Base-by-base conservation (phyloP, 495 filamentous ascomycete species). In the Aspergillus kassunensis region DNA sequence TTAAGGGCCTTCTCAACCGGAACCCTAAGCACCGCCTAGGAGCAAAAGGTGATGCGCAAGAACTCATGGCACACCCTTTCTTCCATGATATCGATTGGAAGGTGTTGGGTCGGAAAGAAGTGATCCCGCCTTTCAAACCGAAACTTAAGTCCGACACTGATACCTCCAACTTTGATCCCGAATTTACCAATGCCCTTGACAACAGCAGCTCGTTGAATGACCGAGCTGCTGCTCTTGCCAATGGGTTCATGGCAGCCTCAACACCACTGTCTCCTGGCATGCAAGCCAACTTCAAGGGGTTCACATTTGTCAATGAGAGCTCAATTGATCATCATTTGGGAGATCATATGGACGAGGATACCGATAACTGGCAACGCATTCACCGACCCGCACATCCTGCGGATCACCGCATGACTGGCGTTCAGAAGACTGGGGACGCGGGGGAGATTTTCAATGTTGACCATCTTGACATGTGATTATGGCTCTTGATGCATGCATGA, bases 291-390 rank as follows among this genome's bases (percentile, higher is more conserved):
- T 98, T 98, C 77, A 88, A 91, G 57, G 93, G 93, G 21, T 98
- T 98, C 68, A 98, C 93, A 0, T 98, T 95, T 63, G 95, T 97
- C 5, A 95, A 97, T 60, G 95, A 98, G 69, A 97, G 90, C 61
- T 86, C 89, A 18, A 89, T 98, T 49, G 91, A 97, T 37, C 90
- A 95, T 36, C 88, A 96, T 53, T 89, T 95, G 40, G 67, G 72
- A 23, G 88, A 87, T 30, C 70, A 72, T 4, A 85, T 87, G 83
- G 88, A 91, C 25, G 88, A 92, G 65, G 90, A 87, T 41, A 68
- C 71, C 25, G 80, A 83, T 4, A 30, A 55, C 9, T 71, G 67
- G 71, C 68, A 67, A 37, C 66, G 65, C 37, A 56, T 64, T 39
- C 71, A 75, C 42, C 68, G 66, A 23, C 44, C 65, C 10, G 61